These are phyloP conservation scores for Alnus rubra DNA, from an alignment of 306 rosid genomes.

Conservation along the genomic window DNA sequence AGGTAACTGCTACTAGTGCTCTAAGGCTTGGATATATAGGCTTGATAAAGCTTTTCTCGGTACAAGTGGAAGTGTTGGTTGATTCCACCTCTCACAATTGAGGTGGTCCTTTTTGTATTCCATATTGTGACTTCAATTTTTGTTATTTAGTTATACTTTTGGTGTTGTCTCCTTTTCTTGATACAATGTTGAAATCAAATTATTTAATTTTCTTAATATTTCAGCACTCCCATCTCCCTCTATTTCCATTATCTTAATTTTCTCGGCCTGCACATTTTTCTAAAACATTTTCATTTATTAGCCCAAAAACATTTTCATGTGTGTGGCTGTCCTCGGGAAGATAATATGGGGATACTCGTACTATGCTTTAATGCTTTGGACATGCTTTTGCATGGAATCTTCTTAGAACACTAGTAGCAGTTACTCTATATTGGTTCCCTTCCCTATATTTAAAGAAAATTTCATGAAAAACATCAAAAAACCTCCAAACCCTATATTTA, in stretches of 20 bases:
- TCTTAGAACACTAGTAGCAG: too few species aligned
- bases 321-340: constrained; percentile 78
- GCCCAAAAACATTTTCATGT: constrained; percentile 87
- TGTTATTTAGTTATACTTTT: background rate
- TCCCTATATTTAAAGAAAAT: too few species aligned
- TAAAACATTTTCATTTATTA: constrained; percentile 32
- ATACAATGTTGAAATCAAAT: background rate
- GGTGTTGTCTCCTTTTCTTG: background rate
- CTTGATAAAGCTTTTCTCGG: background rate
- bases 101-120: background rate
- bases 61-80: background rate
- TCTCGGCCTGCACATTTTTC: constrained; percentile 12
- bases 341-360: constrained; percentile 65
- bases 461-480: too few species aligned
- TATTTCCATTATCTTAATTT: background rate
- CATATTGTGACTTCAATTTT: background rate
- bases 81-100: background rate
- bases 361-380: constrained; percentile 86
- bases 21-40: background rate
- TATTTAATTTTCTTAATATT: background rate
- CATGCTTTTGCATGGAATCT: constrained; percentile 91
- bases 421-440: too few species aligned
- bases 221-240: background rate
- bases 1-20: too few species aligned
- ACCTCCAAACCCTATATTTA: too few species aligned